Evolutionary conservation across 768 basidiomycete genomes (phyloP).

Genomic region (Chalciporus piperatus): DNA sequence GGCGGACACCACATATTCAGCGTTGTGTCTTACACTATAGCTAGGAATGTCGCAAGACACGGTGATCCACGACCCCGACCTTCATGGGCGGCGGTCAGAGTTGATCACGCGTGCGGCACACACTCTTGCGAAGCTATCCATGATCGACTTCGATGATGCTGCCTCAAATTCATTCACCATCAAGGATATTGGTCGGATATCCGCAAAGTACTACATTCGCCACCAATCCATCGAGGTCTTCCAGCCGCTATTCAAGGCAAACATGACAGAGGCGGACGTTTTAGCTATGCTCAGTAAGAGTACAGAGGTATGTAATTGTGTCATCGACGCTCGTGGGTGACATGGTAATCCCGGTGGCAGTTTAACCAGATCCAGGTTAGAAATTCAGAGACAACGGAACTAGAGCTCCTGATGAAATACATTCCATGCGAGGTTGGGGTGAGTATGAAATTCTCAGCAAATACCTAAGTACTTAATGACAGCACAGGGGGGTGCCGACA

Average conservation of each 20-base stretch:
- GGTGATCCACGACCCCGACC: constrained; percentile 64
- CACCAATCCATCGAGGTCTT: constrained; percentile 85
- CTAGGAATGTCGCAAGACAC: constrained; percentile 74
- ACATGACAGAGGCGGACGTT: constrained; percentile 92
- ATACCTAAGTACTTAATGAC: background rate
- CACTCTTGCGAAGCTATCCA: constrained; percentile 63
- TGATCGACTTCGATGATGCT: constrained; percentile 73
- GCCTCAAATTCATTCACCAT: constrained; percentile 56
- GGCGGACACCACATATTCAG: constrained; percentile 1
- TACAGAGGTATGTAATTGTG: constrained; percentile 64
- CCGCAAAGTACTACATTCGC: constrained; percentile 94
- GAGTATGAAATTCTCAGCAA: constrained; percentile 12
- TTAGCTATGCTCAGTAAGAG: constrained; percentile 84
- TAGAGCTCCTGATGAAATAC: constrained; percentile 63
- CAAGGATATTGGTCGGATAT: constrained; percentile 94
- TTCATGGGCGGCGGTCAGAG: constrained; percentile 66
- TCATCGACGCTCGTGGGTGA: background rate
- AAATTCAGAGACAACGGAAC: constrained; percentile 84
- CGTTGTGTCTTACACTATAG: background rate
- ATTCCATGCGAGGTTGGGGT: constrained; percentile 84
- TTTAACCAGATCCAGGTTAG: constrained; percentile 95
- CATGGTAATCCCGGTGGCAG: constrained; percentile 36
- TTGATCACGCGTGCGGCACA: constrained; percentile 66
- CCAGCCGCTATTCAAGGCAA: constrained; percentile 69
- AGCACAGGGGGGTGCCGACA: constrained; percentile 59